A percentile compares a stretch with the other conserved stretches of the same genome.
These are phyloP conservation scores for Pseudoscleropodium purum DNA, from an alignment of 225 moss, liverwort and hornwort species.

Conservation along the genomic window DNA sequence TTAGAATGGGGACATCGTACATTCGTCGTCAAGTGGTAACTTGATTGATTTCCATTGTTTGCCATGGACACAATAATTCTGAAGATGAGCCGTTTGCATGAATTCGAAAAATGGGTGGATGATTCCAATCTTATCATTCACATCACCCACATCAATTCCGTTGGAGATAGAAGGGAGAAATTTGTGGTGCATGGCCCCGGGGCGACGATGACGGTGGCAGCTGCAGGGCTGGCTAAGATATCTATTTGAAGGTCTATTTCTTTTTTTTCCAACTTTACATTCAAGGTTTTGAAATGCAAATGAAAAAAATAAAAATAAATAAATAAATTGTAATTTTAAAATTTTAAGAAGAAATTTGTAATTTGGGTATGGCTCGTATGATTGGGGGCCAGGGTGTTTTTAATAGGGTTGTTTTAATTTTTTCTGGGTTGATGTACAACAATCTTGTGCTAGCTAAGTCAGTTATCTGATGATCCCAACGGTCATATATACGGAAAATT, in stretches of 20 bases:
- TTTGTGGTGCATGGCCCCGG: background rate
- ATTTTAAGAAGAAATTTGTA: too few relatives aligned
- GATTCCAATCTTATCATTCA: background rate
- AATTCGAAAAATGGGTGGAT: background rate
- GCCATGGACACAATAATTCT: background rate
- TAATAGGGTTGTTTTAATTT: background rate
- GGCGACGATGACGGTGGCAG: background rate
- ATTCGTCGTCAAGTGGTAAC: background rate
- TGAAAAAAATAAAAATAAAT: too few relatives aligned
- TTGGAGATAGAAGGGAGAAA: background rate
- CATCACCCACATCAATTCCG: background rate
- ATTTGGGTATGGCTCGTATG: too few relatives aligned
- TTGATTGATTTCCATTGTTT: background rate
- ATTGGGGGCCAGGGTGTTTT: too few relatives aligned
- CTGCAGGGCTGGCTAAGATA: background rate
- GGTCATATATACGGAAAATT: slow-evolving; percentile 7
- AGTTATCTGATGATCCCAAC: slow-evolving; percentile 1
- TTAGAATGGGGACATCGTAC: background rate
- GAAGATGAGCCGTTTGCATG: background rate
- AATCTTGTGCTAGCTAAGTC: background rate
- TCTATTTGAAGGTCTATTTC: background rate
- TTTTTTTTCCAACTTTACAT: too few relatives aligned
- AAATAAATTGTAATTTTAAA: too few relatives aligned
- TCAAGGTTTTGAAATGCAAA: background rate
- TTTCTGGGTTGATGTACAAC: background rate